phyloP scores from a whole-genome alignment of 2,329 filamentous ascomycete species.

The Monilinia aucupariae region DNA sequence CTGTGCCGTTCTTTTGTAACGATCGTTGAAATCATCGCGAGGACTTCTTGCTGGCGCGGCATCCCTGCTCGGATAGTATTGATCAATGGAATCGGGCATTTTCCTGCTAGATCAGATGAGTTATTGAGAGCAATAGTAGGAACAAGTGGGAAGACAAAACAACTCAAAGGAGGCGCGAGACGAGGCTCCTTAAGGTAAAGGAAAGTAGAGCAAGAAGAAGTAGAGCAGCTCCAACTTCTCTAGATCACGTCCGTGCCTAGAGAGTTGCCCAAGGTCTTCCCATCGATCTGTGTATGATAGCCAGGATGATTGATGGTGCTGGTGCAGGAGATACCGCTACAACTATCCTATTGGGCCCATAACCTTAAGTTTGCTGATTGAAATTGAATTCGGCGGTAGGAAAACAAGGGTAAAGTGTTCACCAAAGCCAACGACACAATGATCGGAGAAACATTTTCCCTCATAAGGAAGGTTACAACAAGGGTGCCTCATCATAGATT shows the following conservation, averaged over 20 bases:
- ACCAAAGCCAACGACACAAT: not conserved
- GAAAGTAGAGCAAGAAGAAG: not conserved
- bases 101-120: not conserved
- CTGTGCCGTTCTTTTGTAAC: slow-evolving; percentile 3
- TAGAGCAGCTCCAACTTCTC: not conserved
- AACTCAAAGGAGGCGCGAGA: not conserved
- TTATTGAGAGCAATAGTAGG: not conserved
- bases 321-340: too few relatives aligned
- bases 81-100: slow-evolving; percentile 5
- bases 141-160: not conserved
- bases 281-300: too few relatives aligned
- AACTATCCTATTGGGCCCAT: not conserved
- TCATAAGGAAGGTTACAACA: too few relatives aligned
- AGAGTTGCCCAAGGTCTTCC: too few relatives aligned
- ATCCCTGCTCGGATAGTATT: not conserved
- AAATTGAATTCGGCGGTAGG: not conserved
- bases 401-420: not conserved
- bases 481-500: not conserved
- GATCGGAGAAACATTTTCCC: not conserved
- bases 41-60: not conserved
- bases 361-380: too few relatives aligned
- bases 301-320: too few relatives aligned
- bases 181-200: not conserved
- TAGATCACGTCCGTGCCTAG: not conserved
- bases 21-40: not conserved